Conservation (phyloP, 208 protist genomes). For the Leishmania turanica region DNA sequence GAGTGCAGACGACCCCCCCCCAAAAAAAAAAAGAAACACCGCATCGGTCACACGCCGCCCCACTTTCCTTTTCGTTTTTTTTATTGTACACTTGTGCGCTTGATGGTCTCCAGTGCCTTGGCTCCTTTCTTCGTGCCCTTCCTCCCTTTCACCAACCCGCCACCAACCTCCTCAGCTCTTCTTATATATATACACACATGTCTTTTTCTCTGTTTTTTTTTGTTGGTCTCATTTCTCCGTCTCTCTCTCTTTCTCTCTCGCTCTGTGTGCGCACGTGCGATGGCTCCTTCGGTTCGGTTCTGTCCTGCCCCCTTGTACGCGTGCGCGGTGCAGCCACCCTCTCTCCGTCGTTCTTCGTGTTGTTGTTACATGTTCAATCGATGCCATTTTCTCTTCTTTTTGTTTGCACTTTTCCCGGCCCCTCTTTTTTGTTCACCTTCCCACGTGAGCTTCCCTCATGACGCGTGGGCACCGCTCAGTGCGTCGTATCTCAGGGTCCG, state of each 20-base stretch:
- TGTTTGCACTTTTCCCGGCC: background rate
- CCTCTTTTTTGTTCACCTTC: background rate
- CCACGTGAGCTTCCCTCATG: background rate
- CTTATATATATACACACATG: background rate
- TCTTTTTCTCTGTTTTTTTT: background rate
- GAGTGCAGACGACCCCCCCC: too few species aligned
- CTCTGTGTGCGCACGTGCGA: background rate
- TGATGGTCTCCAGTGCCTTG: background rate
- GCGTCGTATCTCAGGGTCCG: background rate
- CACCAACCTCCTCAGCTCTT: background rate
- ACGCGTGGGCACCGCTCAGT: background rate
- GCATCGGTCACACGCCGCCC: background rate
- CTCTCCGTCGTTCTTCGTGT: background rate
- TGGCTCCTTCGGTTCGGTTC: background rate
- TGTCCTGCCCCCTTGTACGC: background rate
- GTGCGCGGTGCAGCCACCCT: background rate
- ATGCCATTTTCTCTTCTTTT: background rate
- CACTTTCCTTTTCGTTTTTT: background rate
- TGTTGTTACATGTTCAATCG: background rate
- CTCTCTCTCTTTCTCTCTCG: slow-evolving; percentile 10
- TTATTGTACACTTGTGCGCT: background rate
- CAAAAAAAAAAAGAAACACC: too few species aligned
- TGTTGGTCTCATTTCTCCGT: background rate
- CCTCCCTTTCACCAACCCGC: background rate
- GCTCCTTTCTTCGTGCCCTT: background rate